Base-by-base conservation (phyloP, 2,329 filamentous ascomycete genomes). In the Verticillium albo-atrum region DNA sequence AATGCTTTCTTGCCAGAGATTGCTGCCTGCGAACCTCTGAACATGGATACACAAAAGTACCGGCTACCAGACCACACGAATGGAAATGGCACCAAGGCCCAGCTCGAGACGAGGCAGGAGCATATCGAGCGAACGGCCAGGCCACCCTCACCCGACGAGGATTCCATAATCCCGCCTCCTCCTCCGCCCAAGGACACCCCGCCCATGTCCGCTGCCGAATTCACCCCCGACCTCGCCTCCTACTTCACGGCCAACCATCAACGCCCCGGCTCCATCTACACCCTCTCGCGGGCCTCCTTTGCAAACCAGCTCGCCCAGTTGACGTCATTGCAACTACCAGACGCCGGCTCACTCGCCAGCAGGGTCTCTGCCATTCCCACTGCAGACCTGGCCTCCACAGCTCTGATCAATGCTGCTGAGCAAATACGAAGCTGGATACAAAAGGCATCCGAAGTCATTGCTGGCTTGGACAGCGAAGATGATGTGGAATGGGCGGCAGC, bases 401-500 rank as follows among this genome's bases (percentile, higher is more conserved):
- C 92, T 0, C 82, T 98, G 58, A 89, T 91, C 64, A 90, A 91
- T 65, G 92, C 94, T 12, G 92, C 93, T 4, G 91, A 96, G 62
- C 93, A 98, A 74, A 98, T 99, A 65, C 85, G 89, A 63, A 89
- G 89, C 68, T 99, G 95, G 95, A 97, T 97, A 70, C 84, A 85
- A 64, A 97, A 97, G 73, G 94, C 94, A 0, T 89, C 89, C 0
- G 92, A 96, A 68, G 93, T 98, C 32, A 87, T 99, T 57, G 85
- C 85, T 58, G 93, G 93, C 5, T 79, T 99, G 50, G 92, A 98
- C 72, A 92, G 93, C 57, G 94, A 98, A 63, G 95, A 98, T 72
- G 95, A 99, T 70, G 92, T 98, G 17, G 94, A 98, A 73, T 99
- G 95, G 95, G 93, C 95, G 2, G 94, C 93, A 2, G 86, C 86